phyloP scores from a whole-genome alignment of 495 filamentous ascomycete species.

The Aspergillus affinis region DNA sequence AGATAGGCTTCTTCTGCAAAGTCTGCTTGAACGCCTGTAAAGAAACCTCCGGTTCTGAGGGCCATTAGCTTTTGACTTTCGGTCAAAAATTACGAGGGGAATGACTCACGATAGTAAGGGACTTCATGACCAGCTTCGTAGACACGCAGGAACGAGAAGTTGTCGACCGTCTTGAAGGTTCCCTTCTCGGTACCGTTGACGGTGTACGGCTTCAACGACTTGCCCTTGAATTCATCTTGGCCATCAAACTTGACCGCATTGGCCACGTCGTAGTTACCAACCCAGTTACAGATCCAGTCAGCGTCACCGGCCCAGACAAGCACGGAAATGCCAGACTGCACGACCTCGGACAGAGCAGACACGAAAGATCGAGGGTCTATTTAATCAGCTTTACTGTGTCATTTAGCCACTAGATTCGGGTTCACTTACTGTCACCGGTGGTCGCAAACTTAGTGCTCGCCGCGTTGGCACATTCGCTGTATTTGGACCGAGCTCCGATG shows the following conservation, averaged over 20 bases:
- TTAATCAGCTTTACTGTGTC: background rate
- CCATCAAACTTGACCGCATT: constrained; percentile 42
- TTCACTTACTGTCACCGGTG: constrained; percentile 48
- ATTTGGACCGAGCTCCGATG: constrained; percentile 51
- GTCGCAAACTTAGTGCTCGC: constrained; percentile 40
- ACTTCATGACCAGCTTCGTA: constrained; percentile 55
- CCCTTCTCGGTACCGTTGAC: constrained; percentile 48
- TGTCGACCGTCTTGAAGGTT: constrained; percentile 50
- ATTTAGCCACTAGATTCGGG: background rate
- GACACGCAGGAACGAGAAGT: constrained; percentile 51
- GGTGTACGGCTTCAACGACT: constrained; percentile 42
- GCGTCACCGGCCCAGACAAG: constrained; percentile 58
- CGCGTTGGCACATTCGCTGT: constrained; percentile 43
- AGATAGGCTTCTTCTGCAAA: constrained; percentile 31
- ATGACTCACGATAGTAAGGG: constrained; percentile 42
- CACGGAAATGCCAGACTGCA: constrained; percentile 46
- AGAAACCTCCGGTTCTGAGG: constrained; percentile 42
- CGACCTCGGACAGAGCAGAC: constrained; percentile 44
- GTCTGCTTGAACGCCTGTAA: constrained; percentile 55
- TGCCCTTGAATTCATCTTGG: constrained; percentile 35
- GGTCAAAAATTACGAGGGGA: background rate
- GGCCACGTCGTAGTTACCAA: constrained; percentile 43
- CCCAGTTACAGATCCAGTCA: constrained; percentile 60
- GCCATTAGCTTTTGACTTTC: constrained; percentile 1
- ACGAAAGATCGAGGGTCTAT: constrained; percentile 48